Evolutionary conservation across 140 eudicot species (phyloP), one percentile per base, ranked within the genome.

Genomic region (Bidens hawaiensis): DNA sequence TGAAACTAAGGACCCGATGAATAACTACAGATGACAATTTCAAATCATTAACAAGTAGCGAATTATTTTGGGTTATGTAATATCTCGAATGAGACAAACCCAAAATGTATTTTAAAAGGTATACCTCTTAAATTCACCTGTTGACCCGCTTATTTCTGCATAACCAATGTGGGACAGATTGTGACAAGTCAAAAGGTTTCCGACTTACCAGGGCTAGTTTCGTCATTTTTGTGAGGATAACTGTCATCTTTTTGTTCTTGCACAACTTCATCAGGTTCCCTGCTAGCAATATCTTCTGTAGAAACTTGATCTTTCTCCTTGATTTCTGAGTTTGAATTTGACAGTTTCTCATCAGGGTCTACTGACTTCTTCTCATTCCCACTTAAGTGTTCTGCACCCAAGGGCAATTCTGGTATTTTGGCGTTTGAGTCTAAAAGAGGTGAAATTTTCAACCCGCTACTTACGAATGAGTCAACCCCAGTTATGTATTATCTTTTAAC

Each of bases 261-360:
- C 45, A 52, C 76, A 40, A 71, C 57, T 17, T 73, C 82, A 41
- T 80, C 82, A 22, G 68, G 85, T 73, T 82, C 87, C 94, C 80
- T 75, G 53, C 65, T 85, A 41, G 27, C 47, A 28, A 71, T 25
- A 10, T 76, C 87, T 15, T 68, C 80, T 2, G 64, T 22, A 28
- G 78, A 43, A 72, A 61, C 69, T 4, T 56, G 64, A 62, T 65
- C 74, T 36, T 67, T 42, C 43, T 79, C 67, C 51, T 81, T 85
- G 15, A 77, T 60, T 41, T 77, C 71, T 40, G 81, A 60, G 69
- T 72, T 74, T 36, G 67, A 13, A 68, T 76, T 73, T 6, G 82
- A 52, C 31, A 73, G 42, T 31, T 73, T 76, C 17, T 71, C 75
- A 13, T 72, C 72, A 50, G 68, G 71, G 24, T 72, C 79, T 13